phyloP scores from a whole-genome alignment of 192 early-diverging fungal species.

The Linnemannia schmuckeri region DNA sequence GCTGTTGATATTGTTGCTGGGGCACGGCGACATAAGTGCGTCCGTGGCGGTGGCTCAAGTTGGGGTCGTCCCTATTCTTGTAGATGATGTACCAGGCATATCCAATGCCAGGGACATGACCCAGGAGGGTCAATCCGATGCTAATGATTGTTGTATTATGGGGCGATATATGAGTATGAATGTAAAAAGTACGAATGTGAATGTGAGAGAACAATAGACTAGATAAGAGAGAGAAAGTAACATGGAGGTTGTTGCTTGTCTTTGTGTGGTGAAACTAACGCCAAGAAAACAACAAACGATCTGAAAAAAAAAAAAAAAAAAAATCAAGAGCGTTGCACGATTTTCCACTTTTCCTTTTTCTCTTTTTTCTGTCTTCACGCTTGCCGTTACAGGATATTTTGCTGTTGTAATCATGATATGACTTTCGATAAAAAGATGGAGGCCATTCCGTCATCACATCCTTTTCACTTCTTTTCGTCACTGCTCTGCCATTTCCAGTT shows the following conservation, averaged over 20 bases:
- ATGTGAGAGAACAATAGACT: neutral
- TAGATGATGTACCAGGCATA: conserved; percentile 46
- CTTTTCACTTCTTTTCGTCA: neutral
- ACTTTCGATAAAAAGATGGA: neutral
- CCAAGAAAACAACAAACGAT: too few species aligned
- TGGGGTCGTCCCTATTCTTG: conserved; percentile 42
- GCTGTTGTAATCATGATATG: neutral
- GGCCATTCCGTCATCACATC: neutral
- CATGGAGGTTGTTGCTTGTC: too few species aligned
- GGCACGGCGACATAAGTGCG: conserved; percentile 29
- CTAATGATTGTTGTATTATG: neutral
- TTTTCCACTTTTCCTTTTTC: too few species aligned
- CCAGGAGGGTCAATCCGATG: conserved; percentile 44
- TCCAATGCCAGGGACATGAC: conserved; percentile 40
- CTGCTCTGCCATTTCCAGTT: neutral
- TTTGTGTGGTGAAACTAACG: too few species aligned
- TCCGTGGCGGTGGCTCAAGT: conserved; percentile 17
- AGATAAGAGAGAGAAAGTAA: too few species aligned
- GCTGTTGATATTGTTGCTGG: conserved; percentile 19
- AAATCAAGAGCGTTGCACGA: too few species aligned
- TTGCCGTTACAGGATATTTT: too few species aligned
- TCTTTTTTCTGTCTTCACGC: too few species aligned
- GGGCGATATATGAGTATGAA: too few species aligned
- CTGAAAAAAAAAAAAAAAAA: too few species aligned
- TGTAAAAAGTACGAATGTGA: neutral